phyloP scores from a whole-genome alignment of 768 basidiomycete species.

The Cystobasidium tubakii region DNA sequence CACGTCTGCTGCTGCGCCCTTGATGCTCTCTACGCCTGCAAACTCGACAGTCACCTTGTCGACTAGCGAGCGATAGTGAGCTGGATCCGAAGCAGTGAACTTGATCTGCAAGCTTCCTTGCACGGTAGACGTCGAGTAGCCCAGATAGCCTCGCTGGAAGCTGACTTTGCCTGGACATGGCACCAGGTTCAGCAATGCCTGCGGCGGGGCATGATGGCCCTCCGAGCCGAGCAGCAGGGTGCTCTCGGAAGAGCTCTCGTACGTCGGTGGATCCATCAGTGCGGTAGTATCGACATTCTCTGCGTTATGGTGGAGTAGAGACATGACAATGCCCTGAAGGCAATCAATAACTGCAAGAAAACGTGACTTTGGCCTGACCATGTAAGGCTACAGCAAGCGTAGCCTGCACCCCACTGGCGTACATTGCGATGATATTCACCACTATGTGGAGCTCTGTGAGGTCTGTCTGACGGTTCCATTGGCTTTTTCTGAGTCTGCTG shows the following conservation, averaged over 20 bases:
- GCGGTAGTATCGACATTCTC: neutral
- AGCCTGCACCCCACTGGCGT: too few species aligned
- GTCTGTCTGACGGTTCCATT: too few species aligned
- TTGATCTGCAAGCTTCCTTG: conserved; percentile 60
- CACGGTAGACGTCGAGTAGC: conserved; percentile 49
- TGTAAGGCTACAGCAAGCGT: too few species aligned
- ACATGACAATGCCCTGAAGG: too few species aligned
- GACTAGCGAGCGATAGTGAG: conserved; percentile 13
- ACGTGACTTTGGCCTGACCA: too few species aligned
- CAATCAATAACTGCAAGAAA: too few species aligned
- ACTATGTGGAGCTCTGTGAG: too few species aligned
- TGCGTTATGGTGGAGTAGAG: too few species aligned
- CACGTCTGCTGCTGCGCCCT: neutral
- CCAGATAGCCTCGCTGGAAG: conserved; percentile 80
- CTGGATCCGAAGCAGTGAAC: neutral
- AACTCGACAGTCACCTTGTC: conserved; percentile 28
- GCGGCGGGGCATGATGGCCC: neutral
- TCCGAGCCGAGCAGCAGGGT: neutral
- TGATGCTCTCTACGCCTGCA: conserved; percentile 37
- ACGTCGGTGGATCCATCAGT: neutral
- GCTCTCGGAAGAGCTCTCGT: conserved; percentile 9
- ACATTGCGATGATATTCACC: too few species aligned
- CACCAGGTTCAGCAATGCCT: conserved; percentile 52
- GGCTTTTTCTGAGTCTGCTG: too few species aligned
- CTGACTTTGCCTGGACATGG: conserved; percentile 65